Evolutionary conservation across 768 basidiomycete genomes (phyloP), one percentile per base, ranked within the genome.

Genomic region (Mycena chlorophos): DNA sequence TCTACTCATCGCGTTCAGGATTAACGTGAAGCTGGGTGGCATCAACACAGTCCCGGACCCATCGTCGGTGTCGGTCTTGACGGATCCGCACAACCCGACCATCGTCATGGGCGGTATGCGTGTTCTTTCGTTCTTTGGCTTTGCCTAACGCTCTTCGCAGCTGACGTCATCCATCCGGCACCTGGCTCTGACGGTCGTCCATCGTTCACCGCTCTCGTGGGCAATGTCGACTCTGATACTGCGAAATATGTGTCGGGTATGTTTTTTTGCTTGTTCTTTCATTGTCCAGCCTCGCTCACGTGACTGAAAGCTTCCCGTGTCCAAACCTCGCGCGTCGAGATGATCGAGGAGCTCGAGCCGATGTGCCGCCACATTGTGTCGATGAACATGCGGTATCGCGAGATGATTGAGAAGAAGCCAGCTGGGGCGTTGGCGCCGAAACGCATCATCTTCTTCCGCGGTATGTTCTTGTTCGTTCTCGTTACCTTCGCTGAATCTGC

Each of bases 1-100:
- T 38, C 48, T 30, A 56, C 54, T 22, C 37, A 60, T 53, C 42
- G 23, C 19, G n/a, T n/a, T 22, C 56, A 92, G 89, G 68, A 80
- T 92, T 62, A 92, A 92, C 57, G 90, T 90, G 19, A 92, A 93
- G 67, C 75, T 92, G 0, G 91, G 90, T 14, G 91, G 91, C 1
- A 87, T 91, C 66, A 93, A 93, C 66, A 81, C 83, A 1, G 76
- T 93, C 27, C 90, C 89, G 0, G 87, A 89, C 49, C 78, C 87
- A 0, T 73, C 78, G 13, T 86, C 86, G 0, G 86, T 88, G 4
- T 75, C 80, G 0, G 78, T 81, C 10, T 73, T 92, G 13, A 83
- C 84, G 0, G 89, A 93, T 63, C 81, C 85, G 1, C 75, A 80
- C 26, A 82, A 85, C 62, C 91, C 90, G 1, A 90, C 90, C 1